A percentile compares a stretch with the other conserved stretches of the same genome.
These are phyloP conservation scores for Polygonum maritimum DNA, from an alignment of 148 eudicot species.

Conservation along the genomic window DNA sequence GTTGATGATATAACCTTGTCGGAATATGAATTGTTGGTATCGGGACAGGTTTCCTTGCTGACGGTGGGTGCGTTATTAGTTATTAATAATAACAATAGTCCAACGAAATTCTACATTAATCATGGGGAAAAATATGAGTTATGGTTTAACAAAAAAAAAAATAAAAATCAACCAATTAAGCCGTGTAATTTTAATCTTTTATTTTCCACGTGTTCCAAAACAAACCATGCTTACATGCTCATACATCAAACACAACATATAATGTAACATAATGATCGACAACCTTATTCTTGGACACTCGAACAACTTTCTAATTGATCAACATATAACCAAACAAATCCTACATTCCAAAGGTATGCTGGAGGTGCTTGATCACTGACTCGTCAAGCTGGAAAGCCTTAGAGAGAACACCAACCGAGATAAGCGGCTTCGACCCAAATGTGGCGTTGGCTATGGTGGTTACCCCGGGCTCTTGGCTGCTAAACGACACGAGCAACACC, in stretches of 20 bases:
- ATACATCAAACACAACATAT: too few relatives aligned
- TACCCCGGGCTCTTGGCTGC: slow-evolving; percentile 18
- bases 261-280: neutral
- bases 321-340: neutral
- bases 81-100: too few relatives aligned
- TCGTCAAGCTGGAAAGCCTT: slow-evolving; percentile 18
- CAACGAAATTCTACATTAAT: too few relatives aligned
- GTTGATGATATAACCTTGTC: too few relatives aligned
- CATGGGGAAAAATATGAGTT: too few relatives aligned
- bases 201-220: neutral
- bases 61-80: too few relatives aligned
- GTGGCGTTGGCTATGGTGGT: slow-evolving; percentile 15
- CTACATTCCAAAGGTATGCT: neutral
- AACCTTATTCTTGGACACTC: too few relatives aligned
- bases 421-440: slow-evolving; percentile 14
- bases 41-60: too few relatives aligned
- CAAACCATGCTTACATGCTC: neutral
- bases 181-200: neutral
- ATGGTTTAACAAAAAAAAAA: too few relatives aligned
- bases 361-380: neutral
- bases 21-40: too few relatives aligned
- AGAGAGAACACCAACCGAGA: slow-evolving; percentile 7
- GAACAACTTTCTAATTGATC: too few relatives aligned
- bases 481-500: slow-evolving; percentile 9
- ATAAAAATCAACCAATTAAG: neutral